A percentile compares a stretch with the other conserved stretches of the same genome.
These are phyloP conservation scores for Euphorbia peplus DNA, from an alignment of 345 rosid species.

Conservation along the genomic window DNA sequence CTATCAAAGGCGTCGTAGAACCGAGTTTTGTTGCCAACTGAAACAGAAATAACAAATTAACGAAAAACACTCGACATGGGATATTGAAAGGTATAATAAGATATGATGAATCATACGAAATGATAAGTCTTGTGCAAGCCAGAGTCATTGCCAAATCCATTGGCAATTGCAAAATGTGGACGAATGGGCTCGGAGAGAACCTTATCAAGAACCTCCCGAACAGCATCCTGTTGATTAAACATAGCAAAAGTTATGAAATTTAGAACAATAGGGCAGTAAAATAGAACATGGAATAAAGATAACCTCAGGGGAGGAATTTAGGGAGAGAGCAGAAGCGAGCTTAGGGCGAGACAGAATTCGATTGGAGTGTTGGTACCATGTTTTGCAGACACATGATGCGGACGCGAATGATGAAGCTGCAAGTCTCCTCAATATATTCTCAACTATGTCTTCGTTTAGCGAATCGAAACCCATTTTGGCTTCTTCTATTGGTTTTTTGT, in stretches of 20 bases:
- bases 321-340: constrained; percentile 54
- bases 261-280: too few species aligned
- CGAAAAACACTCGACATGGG: neutral
- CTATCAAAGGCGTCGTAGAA: constrained; percentile 40
- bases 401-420: constrained; percentile 49
- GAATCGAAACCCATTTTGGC: constrained; percentile 5
- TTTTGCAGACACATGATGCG: constrained; percentile 46
- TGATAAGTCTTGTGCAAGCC: constrained; percentile 15
- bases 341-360: constrained; percentile 49
- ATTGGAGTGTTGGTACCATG: constrained; percentile 40
- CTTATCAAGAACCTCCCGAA: constrained; percentile 53
- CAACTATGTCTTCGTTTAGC: constrained; percentile 38
- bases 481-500: neutral
- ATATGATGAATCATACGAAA: constrained; percentile 24
- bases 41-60: constrained; percentile 10
- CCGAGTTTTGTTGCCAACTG: constrained; percentile 45
- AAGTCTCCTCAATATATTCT: constrained; percentile 38
- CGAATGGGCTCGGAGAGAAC: constrained; percentile 60
- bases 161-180: constrained; percentile 60
- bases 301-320: constrained; percentile 32
- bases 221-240: constrained; percentile 36
- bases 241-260: neutral
- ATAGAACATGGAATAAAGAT: too few species aligned
- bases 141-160: constrained; percentile 16
- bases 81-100: neutral